Conservation (phyloP, 2,329 filamentous ascomycete species). For the Colletotrichum eleusines region DNA sequence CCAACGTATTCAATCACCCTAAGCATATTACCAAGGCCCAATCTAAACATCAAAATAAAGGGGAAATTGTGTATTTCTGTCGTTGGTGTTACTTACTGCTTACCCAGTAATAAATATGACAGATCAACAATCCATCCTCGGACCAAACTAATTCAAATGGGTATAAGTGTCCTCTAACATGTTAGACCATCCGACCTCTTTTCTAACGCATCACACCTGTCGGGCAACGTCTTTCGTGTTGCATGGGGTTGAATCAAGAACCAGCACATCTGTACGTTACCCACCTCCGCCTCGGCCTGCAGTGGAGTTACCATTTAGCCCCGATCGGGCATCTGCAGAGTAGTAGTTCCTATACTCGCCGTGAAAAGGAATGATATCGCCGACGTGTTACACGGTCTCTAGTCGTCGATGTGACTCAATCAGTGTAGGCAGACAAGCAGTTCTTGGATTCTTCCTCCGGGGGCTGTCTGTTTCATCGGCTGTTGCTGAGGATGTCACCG, state of each 20-base stretch:
- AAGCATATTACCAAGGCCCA: not conserved
- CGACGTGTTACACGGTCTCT: constrained; percentile 52
- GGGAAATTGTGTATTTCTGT: not conserved
- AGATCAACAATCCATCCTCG: not conserved
- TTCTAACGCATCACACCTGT: not conserved
- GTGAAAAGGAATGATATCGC: not conserved
- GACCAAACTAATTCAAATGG: constrained; percentile 17
- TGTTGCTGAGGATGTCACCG: constrained; percentile 55
- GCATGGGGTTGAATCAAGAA: not conserved
- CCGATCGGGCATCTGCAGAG: constrained; percentile 1
- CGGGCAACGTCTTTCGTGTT: not conserved
- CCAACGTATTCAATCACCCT: not conserved
- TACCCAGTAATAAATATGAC: not conserved
- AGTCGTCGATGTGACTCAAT: constrained; percentile 56
- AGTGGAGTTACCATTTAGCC: not conserved
- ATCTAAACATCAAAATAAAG: not conserved
- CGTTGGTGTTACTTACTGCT: not conserved
- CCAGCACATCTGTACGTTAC: not conserved
- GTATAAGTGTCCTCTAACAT: constrained; percentile 23
- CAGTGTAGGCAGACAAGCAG: constrained; percentile 53
- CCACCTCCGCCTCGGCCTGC: not conserved
- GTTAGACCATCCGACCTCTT: not conserved
- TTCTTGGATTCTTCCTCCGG: constrained; percentile 55
- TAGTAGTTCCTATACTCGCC: not conserved
- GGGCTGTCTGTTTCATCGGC: constrained; percentile 49